A percentile compares a stretch with the other conserved stretches of the same genome.
Evolutionary conservation across 345 rosid species (phyloP).

Genomic region (Iberis pinnata): DNA sequence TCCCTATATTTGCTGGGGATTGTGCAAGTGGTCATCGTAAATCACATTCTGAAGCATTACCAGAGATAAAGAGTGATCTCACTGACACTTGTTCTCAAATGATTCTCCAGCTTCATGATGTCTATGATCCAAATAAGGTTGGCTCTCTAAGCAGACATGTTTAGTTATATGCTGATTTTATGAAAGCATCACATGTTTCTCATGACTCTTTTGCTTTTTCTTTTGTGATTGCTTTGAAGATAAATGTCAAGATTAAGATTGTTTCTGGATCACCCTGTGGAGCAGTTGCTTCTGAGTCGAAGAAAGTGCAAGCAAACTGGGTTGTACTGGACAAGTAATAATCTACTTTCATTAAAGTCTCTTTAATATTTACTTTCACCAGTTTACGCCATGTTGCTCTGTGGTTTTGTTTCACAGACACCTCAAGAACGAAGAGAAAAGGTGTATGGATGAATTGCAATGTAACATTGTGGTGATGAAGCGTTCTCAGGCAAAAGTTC

Average conservation of each 20-base stretch:
- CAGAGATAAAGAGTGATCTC: conserved; percentile 67
- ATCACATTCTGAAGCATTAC: conserved; percentile 51
- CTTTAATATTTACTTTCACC: not conserved
- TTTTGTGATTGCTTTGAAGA: conserved; percentile 31
- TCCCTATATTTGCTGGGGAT: conserved; percentile 90
- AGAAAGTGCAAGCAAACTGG: conserved; percentile 71
- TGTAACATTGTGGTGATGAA: conserved; percentile 96
- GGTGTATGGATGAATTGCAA: conserved; percentile 85
- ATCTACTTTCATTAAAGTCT: not conserved
- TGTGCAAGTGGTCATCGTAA: conserved; percentile 76
- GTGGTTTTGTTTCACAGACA: conserved; percentile 45
- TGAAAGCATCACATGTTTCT: conserved; percentile 1
- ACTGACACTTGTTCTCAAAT: conserved; percentile 94
- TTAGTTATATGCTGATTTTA: not conserved
- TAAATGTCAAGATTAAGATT: conserved; percentile 84
- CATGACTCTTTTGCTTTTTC: not conserved
- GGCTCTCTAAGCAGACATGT: too few species aligned
- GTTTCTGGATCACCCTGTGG: conserved; percentile 88
- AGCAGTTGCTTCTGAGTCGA: conserved; percentile 82
- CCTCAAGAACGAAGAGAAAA: conserved; percentile 72
- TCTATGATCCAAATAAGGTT: conserved; percentile 93
- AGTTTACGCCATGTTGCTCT: not conserved
- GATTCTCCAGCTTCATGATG: conserved; percentile 96
- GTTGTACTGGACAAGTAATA: conserved; percentile 90
- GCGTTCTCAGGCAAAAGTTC: conserved; percentile 76